Evolutionary conservation across 192 early-diverging fungal genomes (phyloP), one percentile per base, ranked within the genome.

Genomic region (Backusella circina): DNA sequence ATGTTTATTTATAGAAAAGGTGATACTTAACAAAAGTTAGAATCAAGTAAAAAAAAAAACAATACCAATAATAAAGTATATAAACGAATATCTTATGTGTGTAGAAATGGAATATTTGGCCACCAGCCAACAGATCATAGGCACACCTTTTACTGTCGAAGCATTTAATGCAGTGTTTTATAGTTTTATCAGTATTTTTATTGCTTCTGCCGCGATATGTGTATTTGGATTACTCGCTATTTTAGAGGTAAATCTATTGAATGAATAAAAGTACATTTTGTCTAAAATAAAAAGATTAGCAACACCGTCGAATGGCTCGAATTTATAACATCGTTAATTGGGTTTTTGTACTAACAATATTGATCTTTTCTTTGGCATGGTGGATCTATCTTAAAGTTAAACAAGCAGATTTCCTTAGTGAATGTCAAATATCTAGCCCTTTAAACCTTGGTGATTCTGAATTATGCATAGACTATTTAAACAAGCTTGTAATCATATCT

Each of bases 1-100:
- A 61, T 61, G 54, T 61, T 61, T 61, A 61, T 61, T 61, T 61
- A 28, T 61, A 61, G 54, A 61, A 28, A 61, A 61, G 54, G 54
- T 61, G 54, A 61, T 61, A 61, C 26, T 61, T 26, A 28, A 61
- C 10, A 61, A 61, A 61, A 61, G 54, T 61, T 26, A 61, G 54
- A 51, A 61, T 61, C 54, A 61, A 61, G 54, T 28, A 10, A 10
- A 26, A 54, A 54, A 61, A 61, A 61, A 18, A 47, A 47, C 16
- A 47, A 47, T n/a, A 47, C 16, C 6, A 47, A 6, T 47, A 26
- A 57, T 1, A n/a, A n/a, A 57, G 47, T 26, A 26, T 10, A 23
- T 26, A 57, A 26, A 26, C 3, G 9, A 57, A 57, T 57, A 57
- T 23, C 8, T 57, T 26, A 57, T 26, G 7, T 57, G 10, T 57